phyloP scores from a whole-genome alignment of 257 asterid genomes.

The Solanum boliviense region DNA sequence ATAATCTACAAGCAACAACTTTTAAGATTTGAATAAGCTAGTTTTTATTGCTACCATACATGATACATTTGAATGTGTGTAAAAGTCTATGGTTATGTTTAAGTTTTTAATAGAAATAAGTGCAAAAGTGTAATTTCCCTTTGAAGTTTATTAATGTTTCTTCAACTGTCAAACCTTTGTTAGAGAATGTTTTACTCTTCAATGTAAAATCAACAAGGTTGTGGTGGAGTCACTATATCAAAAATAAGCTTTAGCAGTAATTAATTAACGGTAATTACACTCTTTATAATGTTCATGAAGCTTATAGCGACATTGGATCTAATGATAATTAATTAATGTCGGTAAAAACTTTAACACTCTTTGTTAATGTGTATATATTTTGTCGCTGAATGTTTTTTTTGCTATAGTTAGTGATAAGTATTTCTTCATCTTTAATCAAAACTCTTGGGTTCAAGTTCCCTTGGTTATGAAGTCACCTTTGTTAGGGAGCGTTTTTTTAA shows the following conservation, averaged over 20 bases:
- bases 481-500: rapidly evolving
- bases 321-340: neutral
- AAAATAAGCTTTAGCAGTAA: no score
- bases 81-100: neutral
- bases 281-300: no score
- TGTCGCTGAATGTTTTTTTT: no score
- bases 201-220: neutral
- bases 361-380: no score
- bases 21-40: neutral
- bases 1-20: neutral
- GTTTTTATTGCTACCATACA: neutral
- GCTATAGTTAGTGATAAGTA: neutral
- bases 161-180: neutral
- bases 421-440: no score
- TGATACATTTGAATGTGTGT: neutral
- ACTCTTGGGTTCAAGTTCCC: no score
- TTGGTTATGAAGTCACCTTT: neutral
- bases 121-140: neutral
- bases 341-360: no score
- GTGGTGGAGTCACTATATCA: neutral
- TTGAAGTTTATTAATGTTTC: neutral
- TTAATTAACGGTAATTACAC: no score
- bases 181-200: neutral
- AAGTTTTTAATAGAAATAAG: neutral
- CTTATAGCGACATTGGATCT: no score